Evolutionary conservation across 2,329 filamentous ascomycete genomes (phyloP).

Genomic region (Fusarium nygamai): DNA sequence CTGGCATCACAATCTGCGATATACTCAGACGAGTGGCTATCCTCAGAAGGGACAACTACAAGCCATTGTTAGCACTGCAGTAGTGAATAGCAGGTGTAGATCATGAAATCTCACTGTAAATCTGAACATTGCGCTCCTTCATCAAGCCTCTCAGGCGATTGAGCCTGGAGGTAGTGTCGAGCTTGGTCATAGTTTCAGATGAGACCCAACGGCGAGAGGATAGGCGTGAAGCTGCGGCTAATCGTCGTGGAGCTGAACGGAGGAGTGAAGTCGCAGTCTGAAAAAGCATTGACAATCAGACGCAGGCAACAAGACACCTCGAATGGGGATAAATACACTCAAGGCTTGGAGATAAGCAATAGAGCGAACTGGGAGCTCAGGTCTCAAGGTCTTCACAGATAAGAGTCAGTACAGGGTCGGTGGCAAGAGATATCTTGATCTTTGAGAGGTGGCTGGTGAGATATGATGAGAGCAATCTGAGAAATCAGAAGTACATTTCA

Average conservation of each 20-base stretch:
- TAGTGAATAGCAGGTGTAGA: neutral
- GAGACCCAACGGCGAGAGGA: constrained; percentile 31
- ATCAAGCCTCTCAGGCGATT: constrained; percentile 83
- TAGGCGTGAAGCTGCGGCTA: constrained; percentile 9
- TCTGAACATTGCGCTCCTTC: constrained; percentile 85
- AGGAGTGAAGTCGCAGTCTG: constrained; percentile 37
- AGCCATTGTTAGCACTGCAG: constrained; percentile 15
- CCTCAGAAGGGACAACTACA: constrained; percentile 93
- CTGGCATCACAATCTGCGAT: constrained; percentile 95
- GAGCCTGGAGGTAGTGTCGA: constrained; percentile 82
- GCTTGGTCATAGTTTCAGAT: constrained; percentile 50
- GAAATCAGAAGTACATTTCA: neutral
- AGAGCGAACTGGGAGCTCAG: constrained; percentile 4
- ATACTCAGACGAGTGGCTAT: constrained; percentile 97
- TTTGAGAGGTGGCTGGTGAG: neutral
- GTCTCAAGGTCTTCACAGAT: neutral
- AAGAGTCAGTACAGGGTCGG: neutral
- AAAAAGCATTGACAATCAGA: constrained; percentile 40
- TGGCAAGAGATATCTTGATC: neutral
- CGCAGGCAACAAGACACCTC: constrained; percentile 21
- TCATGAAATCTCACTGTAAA: constrained; percentile 78
- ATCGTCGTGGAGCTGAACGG: constrained; percentile 33
- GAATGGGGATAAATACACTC: constrained; percentile 14
- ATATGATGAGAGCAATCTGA: too few relatives aligned
- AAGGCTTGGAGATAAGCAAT: neutral